phyloP scores from a whole-genome alignment of 139 green algal genomes.

The Dunaliella primolecta region DNA sequence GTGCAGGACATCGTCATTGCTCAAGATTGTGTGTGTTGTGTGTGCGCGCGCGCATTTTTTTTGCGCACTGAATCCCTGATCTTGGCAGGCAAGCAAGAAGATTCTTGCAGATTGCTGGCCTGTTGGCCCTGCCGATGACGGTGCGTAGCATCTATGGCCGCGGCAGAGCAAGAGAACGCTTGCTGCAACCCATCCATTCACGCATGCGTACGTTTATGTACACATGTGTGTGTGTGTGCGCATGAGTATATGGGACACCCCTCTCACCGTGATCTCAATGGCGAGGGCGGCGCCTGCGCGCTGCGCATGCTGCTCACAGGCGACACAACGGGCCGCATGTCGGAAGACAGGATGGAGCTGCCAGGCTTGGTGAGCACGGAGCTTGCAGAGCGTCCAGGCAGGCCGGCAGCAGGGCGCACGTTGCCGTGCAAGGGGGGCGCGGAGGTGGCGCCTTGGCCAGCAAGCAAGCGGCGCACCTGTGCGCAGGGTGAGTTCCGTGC shows the following conservation, averaged over 20 bases:
- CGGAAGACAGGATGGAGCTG: constrained; percentile 2
- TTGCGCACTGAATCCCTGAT: not conserved
- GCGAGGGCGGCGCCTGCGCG: constrained; percentile 6
- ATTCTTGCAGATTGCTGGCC: too few relatives aligned
- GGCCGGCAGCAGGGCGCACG: not conserved
- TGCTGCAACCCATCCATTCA: too few relatives aligned
- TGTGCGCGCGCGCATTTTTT: not conserved
- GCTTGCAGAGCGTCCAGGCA: not conserved
- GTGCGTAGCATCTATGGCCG: too few relatives aligned
- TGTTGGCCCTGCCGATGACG: too few relatives aligned
- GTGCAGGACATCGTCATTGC: too few relatives aligned
- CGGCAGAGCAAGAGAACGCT: too few relatives aligned
- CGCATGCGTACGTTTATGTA: not conserved
- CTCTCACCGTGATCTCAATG: not conserved
- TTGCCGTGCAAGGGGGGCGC: not conserved
- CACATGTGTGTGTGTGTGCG: not conserved
- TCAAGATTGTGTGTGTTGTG: too few relatives aligned
- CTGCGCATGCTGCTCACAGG: not conserved
- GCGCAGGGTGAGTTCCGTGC: too few relatives aligned
- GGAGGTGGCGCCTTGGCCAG: not conserved
- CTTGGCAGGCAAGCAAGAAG: too few relatives aligned
- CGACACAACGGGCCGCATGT: not conserved
- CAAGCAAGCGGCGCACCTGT: not conserved
- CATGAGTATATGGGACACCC: not conserved
- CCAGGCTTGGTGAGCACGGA: not conserved